Evolutionary conservation across 2,329 filamentous ascomycete species (phyloP).

Genomic region (Trichoderma semiorbis): DNA sequence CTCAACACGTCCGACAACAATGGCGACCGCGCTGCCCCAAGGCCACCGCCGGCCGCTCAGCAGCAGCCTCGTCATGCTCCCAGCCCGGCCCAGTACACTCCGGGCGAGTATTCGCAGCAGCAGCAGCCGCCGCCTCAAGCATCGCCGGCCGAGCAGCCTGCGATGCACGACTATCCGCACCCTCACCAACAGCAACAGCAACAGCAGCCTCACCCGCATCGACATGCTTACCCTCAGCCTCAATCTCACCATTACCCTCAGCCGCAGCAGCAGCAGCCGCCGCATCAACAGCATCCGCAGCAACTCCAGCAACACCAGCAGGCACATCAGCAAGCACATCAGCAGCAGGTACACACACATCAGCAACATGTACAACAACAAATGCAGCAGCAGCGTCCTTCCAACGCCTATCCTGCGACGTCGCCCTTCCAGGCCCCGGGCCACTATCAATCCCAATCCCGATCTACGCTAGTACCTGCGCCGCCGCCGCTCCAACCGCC

Average conservation of each 20-base stretch:
- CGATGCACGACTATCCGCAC: conserved; percentile 44
- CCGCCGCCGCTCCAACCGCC: conserved; percentile 47
- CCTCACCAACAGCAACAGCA: conserved; percentile 22
- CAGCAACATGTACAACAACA: conserved; percentile 29
- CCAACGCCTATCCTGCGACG: conserved; percentile 37
- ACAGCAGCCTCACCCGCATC: not conserved
- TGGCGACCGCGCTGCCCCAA: conserved; percentile 37
- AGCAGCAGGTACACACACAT: conserved; percentile 24
- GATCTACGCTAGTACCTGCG: conserved; percentile 31
- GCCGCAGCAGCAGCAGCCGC: not conserved
- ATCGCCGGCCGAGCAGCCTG: conserved; percentile 46
- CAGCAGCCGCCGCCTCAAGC: conserved; percentile 41
- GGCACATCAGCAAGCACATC: not conserved
- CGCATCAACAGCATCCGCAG: not conserved
- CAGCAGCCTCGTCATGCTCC: conserved; percentile 46
- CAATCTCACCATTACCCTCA: conserved; percentile 13
- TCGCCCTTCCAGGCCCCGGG: conserved; percentile 39
- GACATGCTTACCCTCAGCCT: not conserved
- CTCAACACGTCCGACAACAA: conserved; percentile 52
- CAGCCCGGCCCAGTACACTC: conserved; percentile 42
- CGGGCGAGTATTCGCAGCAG: conserved; percentile 45
- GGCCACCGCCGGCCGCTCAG: conserved; percentile 31
- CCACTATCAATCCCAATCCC: conserved; percentile 40
- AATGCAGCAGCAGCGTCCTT: conserved; percentile 30
- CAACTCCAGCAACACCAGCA: conserved; percentile 10